Base-by-base conservation (phyloP, 495 filamentous ascomycete genomes). In the Usnea hakonensis region DNA sequence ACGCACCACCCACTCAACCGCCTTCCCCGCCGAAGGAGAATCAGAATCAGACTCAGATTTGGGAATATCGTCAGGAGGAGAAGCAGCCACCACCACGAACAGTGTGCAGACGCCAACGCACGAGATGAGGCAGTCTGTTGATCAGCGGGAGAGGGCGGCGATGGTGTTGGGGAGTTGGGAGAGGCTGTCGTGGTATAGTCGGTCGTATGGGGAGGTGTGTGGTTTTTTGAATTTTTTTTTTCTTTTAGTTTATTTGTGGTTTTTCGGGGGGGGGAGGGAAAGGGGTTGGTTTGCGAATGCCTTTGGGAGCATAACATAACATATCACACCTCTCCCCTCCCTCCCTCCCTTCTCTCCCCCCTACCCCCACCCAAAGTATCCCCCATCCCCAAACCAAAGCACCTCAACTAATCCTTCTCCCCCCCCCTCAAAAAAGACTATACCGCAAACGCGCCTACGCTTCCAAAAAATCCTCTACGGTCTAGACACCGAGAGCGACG, bases 391-490 rank as follows among this genome's bases (percentile, higher is more conserved):
- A n/a, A n/a, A n/a, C n/a, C n/a, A n/a, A n/a, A n/a, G n/a, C n/a
- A n/a, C n/a, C n/a, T n/a, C n/a, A n/a, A n/a, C n/a, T n/a, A n/a
- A n/a, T n/a, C n/a, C n/a, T n/a, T n/a, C n/a, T n/a, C n/a, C n/a
- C n/a, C n/a, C n/a, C n/a, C n/a, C n/a, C n/a, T n/a, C n/a, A n/a
- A 55, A 1, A 30, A 59, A 77, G 74, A 66, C 61, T 35, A 60
- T 77, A 14, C 59, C 73, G 13, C 74, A 74, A 60, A 77, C 74
- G 33, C 64, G 72, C 17, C 63, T 69, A 7, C 62, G 72, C 54
- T 72, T 72, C 56, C 32, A 68, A 48, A 63, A 64, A 28, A n/a
- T 58, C 28, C 55, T 57, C 56, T 60, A 60, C 17, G 66, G 64
- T 11, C 23, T 66, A 7, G 66, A 60, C 58, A 52, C 48, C 30